Conservation (phyloP, 1,139 yeast species). For the Tardiomyces blankii region DNA sequence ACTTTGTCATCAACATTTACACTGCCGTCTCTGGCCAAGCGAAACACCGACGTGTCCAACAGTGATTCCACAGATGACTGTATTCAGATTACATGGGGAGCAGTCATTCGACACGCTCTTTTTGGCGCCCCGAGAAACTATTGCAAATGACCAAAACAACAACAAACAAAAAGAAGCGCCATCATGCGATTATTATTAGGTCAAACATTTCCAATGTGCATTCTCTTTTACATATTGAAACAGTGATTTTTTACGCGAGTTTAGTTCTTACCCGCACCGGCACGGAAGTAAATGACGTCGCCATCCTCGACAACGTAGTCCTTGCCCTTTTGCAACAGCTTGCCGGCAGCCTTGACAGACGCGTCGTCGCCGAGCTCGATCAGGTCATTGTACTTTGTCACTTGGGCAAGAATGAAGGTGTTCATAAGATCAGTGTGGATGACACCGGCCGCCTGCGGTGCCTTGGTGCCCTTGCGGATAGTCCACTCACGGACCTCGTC, state of each 20-base stretch:
- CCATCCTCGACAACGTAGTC: conserved; percentile 90
- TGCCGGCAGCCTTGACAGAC: conserved; percentile 88
- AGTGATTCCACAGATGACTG: neutral
- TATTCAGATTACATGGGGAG: neutral
- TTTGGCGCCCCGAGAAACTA: neutral
- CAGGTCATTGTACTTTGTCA: conserved; percentile 76
- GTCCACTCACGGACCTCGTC: conserved; percentile 93
- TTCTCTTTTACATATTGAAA: neutral
- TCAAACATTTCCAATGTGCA: too few species aligned
- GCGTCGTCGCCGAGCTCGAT: conserved; percentile 77
- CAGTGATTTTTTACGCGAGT: neutral
- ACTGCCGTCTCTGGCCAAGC: too few species aligned
- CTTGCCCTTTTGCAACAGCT: conserved; percentile 89
- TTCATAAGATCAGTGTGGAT: conserved; percentile 82
- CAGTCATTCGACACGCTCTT: neutral
- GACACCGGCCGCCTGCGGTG: conserved; percentile 90
- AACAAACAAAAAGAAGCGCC: too few species aligned
- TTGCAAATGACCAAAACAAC: neutral
- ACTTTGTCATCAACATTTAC: too few species aligned
- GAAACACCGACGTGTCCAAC: too few species aligned
- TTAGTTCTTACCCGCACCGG: conserved; percentile 86
- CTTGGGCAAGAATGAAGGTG: conserved; percentile 78
- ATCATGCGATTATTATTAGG: neutral
- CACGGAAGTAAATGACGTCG: conserved; percentile 87
- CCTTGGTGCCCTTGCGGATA: conserved; percentile 61